phyloP scores from a whole-genome alignment of 768 basidiomycete genomes.

The Tylopilus subfusipes region DNA sequence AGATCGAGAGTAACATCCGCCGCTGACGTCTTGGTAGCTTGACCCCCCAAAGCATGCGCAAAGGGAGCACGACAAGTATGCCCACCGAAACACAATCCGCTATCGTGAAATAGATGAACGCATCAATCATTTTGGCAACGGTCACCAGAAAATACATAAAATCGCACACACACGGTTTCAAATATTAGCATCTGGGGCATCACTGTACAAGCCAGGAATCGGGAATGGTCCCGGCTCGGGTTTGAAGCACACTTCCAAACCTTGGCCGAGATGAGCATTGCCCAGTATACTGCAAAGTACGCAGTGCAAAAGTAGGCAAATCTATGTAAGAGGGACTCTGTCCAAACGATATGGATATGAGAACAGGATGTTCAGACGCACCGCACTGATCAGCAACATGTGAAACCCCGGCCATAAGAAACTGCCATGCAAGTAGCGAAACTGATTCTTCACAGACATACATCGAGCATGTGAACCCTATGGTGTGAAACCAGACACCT shows the following conservation, averaged over 20 bases:
- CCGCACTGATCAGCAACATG: not conserved
- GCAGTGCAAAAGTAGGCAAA: not conserved
- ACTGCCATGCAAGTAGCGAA: not conserved
- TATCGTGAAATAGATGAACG: not conserved
- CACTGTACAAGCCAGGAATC: not conserved
- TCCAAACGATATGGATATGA: slow-evolving; percentile 6
- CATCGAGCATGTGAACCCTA: not conserved
- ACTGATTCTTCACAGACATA: not conserved
- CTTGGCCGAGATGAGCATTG: not conserved
- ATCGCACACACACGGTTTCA: not conserved
- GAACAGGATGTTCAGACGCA: slow-evolving; percentile 5
- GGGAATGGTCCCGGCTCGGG: not conserved
- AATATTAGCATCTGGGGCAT: not conserved
- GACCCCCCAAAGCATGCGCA: not conserved
- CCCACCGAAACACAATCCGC: not conserved
- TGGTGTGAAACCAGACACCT: not conserved
- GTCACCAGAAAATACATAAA: not conserved
- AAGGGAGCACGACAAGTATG: not conserved
- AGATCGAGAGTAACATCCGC: not conserved
- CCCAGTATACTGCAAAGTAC: slow-evolving; percentile 1
- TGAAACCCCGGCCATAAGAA: too few relatives aligned
- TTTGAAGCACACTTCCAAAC: not conserved
- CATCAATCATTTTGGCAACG: not conserved
- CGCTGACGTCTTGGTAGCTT: not conserved
- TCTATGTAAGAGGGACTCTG: not conserved